Conservation (phyloP, 2,329 filamentous ascomycete species). For the Saccharata proteae region DNA sequence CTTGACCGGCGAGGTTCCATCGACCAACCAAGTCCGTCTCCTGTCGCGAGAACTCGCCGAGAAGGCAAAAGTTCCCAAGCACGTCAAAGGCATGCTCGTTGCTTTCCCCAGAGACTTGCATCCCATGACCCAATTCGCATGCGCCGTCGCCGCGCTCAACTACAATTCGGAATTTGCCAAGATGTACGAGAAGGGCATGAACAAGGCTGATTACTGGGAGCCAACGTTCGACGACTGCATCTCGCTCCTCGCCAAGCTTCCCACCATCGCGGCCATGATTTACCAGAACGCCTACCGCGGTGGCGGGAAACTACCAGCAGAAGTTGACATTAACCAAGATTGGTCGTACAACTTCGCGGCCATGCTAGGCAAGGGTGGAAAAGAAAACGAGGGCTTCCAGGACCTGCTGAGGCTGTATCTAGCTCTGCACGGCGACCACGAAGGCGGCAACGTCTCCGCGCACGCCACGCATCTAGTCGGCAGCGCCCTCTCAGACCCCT, state of each 20-base stretch:
- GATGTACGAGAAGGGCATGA: constrained; percentile 78
- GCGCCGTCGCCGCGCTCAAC: constrained; percentile 90
- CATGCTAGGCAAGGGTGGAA: constrained; percentile 82
- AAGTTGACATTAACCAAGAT: constrained; percentile 75
- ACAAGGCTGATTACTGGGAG: constrained; percentile 98
- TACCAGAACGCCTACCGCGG: constrained; percentile 80
- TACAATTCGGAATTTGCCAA: constrained; percentile 89
- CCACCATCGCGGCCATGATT: constrained; percentile 92
- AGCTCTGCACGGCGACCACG: constrained; percentile 93
- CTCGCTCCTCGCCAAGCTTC: constrained; percentile 86
- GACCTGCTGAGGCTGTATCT: constrained; percentile 89
- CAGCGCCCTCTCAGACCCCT: constrained; percentile 85
- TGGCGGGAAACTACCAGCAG: constrained; percentile 60
- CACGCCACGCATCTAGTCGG: constrained; percentile 93
- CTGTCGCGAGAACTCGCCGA: constrained; percentile 81
- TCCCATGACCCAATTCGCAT: constrained; percentile 96
- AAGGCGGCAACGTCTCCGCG: constrained; percentile 94
- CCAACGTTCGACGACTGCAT: constrained; percentile 94
- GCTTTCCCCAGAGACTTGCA: constrained; percentile 81
- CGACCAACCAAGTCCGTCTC: constrained; percentile 63
- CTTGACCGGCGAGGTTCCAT: constrained; percentile 83
- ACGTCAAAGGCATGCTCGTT: constrained; percentile 80
- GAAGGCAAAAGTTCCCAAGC: constrained; percentile 68
- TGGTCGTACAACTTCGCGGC: constrained; percentile 99
- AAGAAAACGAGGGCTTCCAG: constrained; percentile 86